These are phyloP conservation scores for Gossypium stocksii DNA, from an alignment of 345 rosid species.

Conservation along the genomic window DNA sequence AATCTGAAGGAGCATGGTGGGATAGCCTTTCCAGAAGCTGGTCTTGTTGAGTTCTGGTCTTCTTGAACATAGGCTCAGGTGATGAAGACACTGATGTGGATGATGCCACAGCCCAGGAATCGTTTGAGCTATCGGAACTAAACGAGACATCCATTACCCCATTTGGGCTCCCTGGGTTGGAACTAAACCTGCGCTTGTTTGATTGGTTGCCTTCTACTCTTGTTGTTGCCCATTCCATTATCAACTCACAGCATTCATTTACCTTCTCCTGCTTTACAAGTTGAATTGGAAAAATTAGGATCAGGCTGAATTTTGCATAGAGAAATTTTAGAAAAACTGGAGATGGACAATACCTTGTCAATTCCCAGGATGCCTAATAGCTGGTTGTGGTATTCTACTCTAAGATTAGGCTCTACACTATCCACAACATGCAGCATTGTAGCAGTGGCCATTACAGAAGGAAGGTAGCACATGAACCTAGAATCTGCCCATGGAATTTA, in stretches of 20 bases:
- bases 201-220: conserved; percentile 18
- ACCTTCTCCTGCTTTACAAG: conserved; percentile 41
- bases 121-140: conserved; percentile 54
- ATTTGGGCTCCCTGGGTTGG: conserved; percentile 56
- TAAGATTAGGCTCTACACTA: conserved; percentile 34
- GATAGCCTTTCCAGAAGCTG: conserved; percentile 22
- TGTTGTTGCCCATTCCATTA: conserved; percentile 32
- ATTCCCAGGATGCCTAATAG: conserved; percentile 42
- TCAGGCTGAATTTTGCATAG: background rate
- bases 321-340: background rate
- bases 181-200: conserved; percentile 44
- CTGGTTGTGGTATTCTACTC: conserved; percentile 34
- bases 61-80: conserved; percentile 50
- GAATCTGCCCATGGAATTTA: conserved; percentile 33
- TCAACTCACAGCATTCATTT: conserved; percentile 41
- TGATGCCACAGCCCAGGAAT: conserved; percentile 40
- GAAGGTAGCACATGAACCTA: conserved; percentile 41
- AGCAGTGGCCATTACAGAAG: conserved; percentile 57
- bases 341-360: conserved; percentile 33
- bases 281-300: background rate
- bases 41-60: conserved; percentile 30
- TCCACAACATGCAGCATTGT: conserved; percentile 49
- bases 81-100: conserved; percentile 43
- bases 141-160: conserved; percentile 61
- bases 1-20: conserved; percentile 22